phyloP scores from a whole-genome alignment of 139 green algal genomes.

The Ulvella scutata region DNA sequence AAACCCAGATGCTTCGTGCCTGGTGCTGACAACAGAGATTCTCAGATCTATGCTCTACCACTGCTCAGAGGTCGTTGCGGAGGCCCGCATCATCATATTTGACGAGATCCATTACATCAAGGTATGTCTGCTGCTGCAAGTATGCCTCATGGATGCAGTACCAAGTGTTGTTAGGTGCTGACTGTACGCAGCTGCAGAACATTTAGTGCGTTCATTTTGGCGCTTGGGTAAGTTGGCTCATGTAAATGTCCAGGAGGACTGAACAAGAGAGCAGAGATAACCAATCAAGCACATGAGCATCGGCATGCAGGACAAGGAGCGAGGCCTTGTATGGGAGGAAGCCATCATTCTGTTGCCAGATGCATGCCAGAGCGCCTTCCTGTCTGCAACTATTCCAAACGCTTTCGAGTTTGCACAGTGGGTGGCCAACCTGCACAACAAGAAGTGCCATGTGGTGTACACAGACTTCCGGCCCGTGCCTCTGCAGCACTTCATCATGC shows the following conservation, averaged over 20 bases:
- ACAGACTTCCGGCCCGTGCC: slow-evolving; percentile 72
- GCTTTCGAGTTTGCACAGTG: slow-evolving; percentile 64
- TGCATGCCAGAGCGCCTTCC: slow-evolving; percentile 45
- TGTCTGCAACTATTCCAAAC: slow-evolving; percentile 74
- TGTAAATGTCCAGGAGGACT: too few species aligned
- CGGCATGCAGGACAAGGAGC: slow-evolving; percentile 43
- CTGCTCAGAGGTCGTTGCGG: slow-evolving; percentile 47
- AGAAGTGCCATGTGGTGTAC: slow-evolving; percentile 57
- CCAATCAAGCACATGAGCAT: too few species aligned
- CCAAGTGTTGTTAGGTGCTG: too few species aligned
- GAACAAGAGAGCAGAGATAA: too few species aligned
- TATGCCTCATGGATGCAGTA: too few species aligned
- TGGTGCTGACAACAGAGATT: slow-evolving; percentile 87
- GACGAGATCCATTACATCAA: slow-evolving; percentile 48
- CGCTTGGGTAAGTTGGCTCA: too few species aligned
- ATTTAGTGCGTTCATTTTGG: too few species aligned
- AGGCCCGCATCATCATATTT: slow-evolving; percentile 38
- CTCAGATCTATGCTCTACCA: slow-evolving; percentile 69
- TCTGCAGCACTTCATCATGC: slow-evolving; percentile 65
- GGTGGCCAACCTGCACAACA: slow-evolving; percentile 46
- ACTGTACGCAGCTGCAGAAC: too few species aligned
- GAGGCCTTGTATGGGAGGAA: slow-evolving; percentile 74
- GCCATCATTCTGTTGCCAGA: slow-evolving; percentile 36
- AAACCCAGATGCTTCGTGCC: slow-evolving; percentile 53
- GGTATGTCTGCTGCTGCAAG: not conserved